phyloP scores from a whole-genome alignment of 2,329 filamentous ascomycete species.

The Penicillium concentricum region DNA sequence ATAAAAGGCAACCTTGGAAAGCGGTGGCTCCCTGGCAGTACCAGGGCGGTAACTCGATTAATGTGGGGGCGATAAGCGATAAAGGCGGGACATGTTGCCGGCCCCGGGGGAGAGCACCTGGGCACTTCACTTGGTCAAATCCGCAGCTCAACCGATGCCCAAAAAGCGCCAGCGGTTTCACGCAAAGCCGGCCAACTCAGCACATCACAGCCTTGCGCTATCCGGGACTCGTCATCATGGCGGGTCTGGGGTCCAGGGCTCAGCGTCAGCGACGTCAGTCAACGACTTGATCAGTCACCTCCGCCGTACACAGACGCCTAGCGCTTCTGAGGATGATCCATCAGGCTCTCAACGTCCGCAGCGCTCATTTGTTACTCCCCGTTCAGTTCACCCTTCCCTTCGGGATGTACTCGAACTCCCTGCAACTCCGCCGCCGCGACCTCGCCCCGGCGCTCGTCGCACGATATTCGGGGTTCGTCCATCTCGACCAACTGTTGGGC shows the following conservation, averaged over 20 bases:
- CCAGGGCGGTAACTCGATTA: neutral
- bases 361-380: constrained; percentile 24
- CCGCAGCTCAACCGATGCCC: constrained; percentile 39
- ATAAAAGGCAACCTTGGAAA: neutral
- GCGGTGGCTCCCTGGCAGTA: neutral
- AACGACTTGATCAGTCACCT: constrained; percentile 50
- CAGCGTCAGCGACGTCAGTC: constrained; percentile 36
- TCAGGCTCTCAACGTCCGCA: constrained; percentile 8
- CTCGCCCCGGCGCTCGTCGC: constrained; percentile 35
- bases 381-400: constrained; percentile 47
- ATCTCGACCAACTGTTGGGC: constrained; percentile 43
- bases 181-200: constrained; percentile 42
- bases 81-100: neutral
- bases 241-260: constrained; percentile 21
- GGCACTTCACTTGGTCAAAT: constrained; percentile 4
- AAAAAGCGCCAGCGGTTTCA: constrained; percentile 47
- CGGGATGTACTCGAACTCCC: constrained; percentile 47
- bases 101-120: neutral
- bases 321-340: constrained; percentile 18
- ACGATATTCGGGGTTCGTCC: constrained; percentile 34
- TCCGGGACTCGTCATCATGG: constrained; percentile 32
- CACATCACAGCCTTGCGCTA: constrained; percentile 39
- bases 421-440: constrained; percentile 43
- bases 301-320: constrained; percentile 41
- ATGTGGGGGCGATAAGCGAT: constrained; percentile 9